Percentiles rank a stretch among this genome's conserved stretches.
These are phyloP conservation scores for Exophiala lecanii-corni DNA, from an alignment of 2,329 filamentous ascomycete genomes.

Conservation along the genomic window DNA sequence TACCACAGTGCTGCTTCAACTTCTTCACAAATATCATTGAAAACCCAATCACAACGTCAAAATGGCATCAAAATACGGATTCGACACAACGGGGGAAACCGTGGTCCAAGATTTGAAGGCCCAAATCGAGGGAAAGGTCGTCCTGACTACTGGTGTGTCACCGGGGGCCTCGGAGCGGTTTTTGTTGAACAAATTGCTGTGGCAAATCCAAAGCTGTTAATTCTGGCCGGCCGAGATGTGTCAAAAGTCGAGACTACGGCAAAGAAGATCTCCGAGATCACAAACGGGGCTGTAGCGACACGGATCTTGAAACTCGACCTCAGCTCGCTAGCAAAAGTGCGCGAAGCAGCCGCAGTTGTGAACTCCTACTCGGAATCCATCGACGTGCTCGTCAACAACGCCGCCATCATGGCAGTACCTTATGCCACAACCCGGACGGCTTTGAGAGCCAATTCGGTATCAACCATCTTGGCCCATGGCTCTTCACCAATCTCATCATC, in stretches of 20 bases:
- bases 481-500: constrained; percentile 28
- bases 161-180: background rate
- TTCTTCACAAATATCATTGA: too few relatives aligned
- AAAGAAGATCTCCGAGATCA: background rate
- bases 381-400: constrained; percentile 31
- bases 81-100: constrained; percentile 10
- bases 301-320: background rate
- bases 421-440: constrained; percentile 28
- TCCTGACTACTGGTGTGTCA: constrained; percentile 3
- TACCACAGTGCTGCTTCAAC: too few relatives aligned
- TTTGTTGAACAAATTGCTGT: constrained; percentile 2
- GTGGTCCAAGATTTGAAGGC: background rate
- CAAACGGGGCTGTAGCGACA: background rate
- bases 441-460: constrained; percentile 33
- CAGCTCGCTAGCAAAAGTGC: background rate
- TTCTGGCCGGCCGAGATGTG: constrained; percentile 2
- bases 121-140: constrained; percentile 1
- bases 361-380: constrained; percentile 11
- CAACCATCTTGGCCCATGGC: constrained; percentile 29
- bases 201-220: constrained; percentile 1
- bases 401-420: constrained; percentile 29
- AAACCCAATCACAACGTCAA: background rate
- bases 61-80: background rate
- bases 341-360: constrained; percentile 1
- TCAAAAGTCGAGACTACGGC: background rate